Evolutionary conservation across 805 yeast species (phyloP).

Genomic region (Saccharomyces kudriavzevii): DNA sequence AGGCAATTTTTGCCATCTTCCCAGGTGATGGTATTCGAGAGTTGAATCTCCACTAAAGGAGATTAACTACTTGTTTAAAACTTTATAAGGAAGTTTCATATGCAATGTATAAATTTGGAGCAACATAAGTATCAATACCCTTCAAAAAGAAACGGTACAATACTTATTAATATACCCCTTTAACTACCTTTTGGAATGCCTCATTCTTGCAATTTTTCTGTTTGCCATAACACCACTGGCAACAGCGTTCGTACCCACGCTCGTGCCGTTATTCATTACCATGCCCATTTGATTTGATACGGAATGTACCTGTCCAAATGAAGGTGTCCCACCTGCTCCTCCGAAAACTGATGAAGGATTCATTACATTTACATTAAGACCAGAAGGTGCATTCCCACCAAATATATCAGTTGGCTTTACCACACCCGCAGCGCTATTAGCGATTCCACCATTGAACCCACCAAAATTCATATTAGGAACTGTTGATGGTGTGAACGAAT

Average conservation of each 20-base stretch:
- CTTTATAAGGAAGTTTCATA: background rate
- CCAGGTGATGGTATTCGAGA: no score
- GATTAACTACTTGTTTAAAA: background rate
- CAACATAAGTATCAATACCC: background rate
- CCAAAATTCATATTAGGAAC: conserved; percentile 25
- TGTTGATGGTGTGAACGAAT: conserved; percentile 20
- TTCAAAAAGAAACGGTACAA: background rate
- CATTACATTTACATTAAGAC: background rate
- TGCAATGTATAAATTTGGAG: background rate
- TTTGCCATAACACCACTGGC: conserved; percentile 1
- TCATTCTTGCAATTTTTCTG: conserved; percentile 28
- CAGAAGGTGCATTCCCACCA: conserved; percentile 1
- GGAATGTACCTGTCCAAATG: conserved; percentile 1
- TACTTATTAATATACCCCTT: background rate
- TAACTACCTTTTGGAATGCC: conserved; percentile 22
- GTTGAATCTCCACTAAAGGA: no score
- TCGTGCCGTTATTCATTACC: background rate
- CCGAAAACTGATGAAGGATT: background rate
- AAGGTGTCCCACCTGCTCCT: background rate
- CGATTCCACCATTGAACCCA: conserved; percentile 3
- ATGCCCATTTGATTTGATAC: conserved; percentile 3
- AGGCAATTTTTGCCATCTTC: background rate
- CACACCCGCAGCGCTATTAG: conserved; percentile 12
- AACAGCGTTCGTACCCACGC: background rate
- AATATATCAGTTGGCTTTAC: conserved; percentile 8